A percentile compares a stretch with the other conserved stretches of the same genome.
Conservation (phyloP, 768 basidiomycete genomes). For the Collybia nuda region DNA sequence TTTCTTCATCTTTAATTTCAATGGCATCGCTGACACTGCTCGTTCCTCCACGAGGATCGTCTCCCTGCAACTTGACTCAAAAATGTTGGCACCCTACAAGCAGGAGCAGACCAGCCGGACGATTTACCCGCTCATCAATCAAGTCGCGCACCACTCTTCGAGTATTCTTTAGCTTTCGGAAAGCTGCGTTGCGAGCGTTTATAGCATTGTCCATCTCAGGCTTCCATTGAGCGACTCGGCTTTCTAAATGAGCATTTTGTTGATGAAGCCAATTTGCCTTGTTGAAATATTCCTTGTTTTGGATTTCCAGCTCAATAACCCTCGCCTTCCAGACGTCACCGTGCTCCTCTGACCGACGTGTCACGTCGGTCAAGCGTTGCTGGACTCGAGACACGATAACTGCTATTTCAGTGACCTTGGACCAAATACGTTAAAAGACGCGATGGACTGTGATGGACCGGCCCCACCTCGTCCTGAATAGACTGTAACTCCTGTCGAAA, state of each 20-base stretch:
- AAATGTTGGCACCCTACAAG: constrained; percentile 5
- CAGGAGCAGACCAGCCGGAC: not conserved
- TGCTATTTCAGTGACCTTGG: constrained; percentile 12
- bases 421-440: constrained; percentile 1
- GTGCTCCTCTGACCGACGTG: constrained; percentile 8
- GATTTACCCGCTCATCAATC: constrained; percentile 33
- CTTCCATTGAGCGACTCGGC: constrained; percentile 18
- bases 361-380: constrained; percentile 9
- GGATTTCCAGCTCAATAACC: constrained; percentile 36
- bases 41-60: not conserved
- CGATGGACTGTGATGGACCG: not conserved
- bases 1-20: constrained; percentile 17
- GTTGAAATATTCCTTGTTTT: constrained; percentile 20
- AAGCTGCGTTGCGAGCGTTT: constrained; percentile 28
- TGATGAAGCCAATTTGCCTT: constrained; percentile 24
- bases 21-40: not conserved
- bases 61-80: constrained; percentile 9
- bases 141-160: constrained; percentile 41
- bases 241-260: constrained; percentile 34
- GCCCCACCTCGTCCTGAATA: constrained; percentile 26
- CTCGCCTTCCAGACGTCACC: constrained; percentile 20
- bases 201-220: constrained; percentile 31
- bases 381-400: constrained; percentile 13
- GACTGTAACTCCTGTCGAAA: constrained; percentile 12
- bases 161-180: constrained; percentile 33